phyloP scores from a whole-genome alignment of 306 rosid genomes.

The Canavalia ensiformis region DNA sequence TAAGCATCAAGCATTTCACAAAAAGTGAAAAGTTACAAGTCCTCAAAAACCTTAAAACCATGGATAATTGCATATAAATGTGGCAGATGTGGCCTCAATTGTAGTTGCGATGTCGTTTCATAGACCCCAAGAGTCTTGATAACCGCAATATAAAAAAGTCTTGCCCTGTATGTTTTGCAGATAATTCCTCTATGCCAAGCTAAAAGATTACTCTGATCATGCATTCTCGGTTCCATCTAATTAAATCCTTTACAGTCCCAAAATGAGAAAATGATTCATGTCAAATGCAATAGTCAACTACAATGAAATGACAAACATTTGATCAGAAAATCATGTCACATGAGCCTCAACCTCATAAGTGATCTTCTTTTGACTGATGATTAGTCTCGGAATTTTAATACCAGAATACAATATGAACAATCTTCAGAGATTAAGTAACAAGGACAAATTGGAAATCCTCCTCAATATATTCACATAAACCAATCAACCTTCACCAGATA shows the following conservation, averaged over 20 bases:
- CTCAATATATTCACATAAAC: constrained; percentile 58
- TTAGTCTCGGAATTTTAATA: constrained; percentile 41
- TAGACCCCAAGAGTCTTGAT: too few species aligned
- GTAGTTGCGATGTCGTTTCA: too few species aligned
- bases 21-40: constrained; percentile 27
- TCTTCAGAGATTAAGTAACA: constrained; percentile 50
- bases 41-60: not conserved
- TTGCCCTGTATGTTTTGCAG: not conserved
- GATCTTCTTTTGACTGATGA: constrained; percentile 36
- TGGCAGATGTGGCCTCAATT: too few species aligned
- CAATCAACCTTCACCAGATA: constrained; percentile 39
- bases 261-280: too few species aligned
- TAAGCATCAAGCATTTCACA: constrained; percentile 9
- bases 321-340: constrained; percentile 50
- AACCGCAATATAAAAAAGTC: too few species aligned
- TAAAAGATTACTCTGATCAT: constrained; percentile 10
- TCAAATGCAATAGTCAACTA: constrained; percentile 30
- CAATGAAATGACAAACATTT: constrained; percentile 34
- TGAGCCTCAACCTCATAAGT: constrained; percentile 46
- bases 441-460: constrained; percentile 51
- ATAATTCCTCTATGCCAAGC: not conserved
- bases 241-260: not conserved
- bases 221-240: not conserved
- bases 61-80: too few species aligned
- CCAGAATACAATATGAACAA: constrained; percentile 52